phyloP scores from a whole-genome alignment of 1,139 yeast genomes.

The Kodamaea derodonti region DNA sequence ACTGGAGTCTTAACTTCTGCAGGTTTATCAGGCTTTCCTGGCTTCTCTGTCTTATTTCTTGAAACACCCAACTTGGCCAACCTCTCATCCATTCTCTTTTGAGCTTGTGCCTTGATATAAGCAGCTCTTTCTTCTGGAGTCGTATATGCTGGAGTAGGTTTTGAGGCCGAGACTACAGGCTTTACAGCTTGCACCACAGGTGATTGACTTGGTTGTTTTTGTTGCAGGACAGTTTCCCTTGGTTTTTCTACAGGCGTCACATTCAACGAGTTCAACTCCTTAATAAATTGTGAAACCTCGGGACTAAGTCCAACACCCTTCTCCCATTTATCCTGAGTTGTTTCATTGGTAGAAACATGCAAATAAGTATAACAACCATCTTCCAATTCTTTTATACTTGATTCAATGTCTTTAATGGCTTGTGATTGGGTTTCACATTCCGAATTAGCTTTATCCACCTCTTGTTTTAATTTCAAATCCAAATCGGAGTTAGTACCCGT shows the following conservation, averaged over 20 bases:
- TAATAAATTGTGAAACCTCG: conserved; percentile 62
- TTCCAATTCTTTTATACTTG: conserved; percentile 69
- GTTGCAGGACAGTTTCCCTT: conserved; percentile 1
- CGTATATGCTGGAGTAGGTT: conserved; percentile 19
- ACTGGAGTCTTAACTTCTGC: conserved; percentile 1
- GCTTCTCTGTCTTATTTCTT: conserved; percentile 24
- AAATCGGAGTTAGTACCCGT: conserved; percentile 42
- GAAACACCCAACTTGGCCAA: conserved; percentile 80
- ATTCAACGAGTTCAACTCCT: conserved; percentile 28
- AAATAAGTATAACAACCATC: conserved; percentile 52
- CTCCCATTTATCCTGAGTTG: conserved; percentile 76
- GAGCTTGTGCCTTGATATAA: conserved; percentile 86
- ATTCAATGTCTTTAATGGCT: conserved; percentile 68
- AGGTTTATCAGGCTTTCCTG: conserved; percentile 5
- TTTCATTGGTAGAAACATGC: conserved; percentile 41
- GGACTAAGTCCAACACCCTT: conserved; percentile 72
- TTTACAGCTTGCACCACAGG: conserved; percentile 3
- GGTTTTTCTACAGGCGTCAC: conserved; percentile 1
- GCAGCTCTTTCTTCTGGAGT: conserved; percentile 72
- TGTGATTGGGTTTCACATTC: conserved; percentile 55
- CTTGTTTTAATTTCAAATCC: conserved; percentile 56
- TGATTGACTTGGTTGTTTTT: conserved; percentile 1
- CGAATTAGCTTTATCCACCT: conserved; percentile 48
- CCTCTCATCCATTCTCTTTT: conserved; percentile 82
- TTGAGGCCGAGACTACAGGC: conserved; percentile 7